Evolutionary conservation across 768 basidiomycete species (phyloP).

Genomic region (Kwoniella pini): DNA sequence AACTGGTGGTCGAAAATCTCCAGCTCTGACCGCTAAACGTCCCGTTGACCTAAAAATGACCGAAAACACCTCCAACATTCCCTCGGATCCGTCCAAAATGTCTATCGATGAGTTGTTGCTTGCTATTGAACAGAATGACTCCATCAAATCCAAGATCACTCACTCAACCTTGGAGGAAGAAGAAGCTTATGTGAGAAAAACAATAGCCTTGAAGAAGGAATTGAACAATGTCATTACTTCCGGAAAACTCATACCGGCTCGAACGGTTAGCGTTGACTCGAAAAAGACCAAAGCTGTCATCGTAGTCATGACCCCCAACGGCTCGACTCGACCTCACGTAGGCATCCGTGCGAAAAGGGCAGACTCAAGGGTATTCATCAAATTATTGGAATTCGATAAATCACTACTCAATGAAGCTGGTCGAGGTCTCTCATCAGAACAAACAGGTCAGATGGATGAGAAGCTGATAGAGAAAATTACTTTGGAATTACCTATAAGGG

Average conservation of each 20-base stretch:
- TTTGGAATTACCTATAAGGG: conserved; percentile 45
- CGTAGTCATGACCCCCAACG: conserved; percentile 49
- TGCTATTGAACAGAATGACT: conserved; percentile 44
- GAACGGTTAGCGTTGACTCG: conserved; percentile 31
- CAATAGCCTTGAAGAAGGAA: conserved; percentile 40
- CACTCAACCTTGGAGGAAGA: conserved; percentile 40
- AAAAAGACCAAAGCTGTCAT: conserved; percentile 34
- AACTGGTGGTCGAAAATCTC: conserved; percentile 35
- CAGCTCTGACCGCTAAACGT: conserved; percentile 48
- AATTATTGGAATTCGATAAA: conserved; percentile 45
- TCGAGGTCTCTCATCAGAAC: background rate
- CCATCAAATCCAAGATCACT: conserved; percentile 28
- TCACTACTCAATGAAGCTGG: conserved; percentile 16
- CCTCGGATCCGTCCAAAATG: conserved; percentile 41
- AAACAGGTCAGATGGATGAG: background rate
- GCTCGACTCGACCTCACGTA: conserved; percentile 44
- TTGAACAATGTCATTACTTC: conserved; percentile 37
- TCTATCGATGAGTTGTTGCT: conserved; percentile 45
- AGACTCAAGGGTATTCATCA: conserved; percentile 50
- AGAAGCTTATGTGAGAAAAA: conserved; percentile 43
- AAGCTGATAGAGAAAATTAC: conserved; percentile 3
- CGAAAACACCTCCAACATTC: background rate
- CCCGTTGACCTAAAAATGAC: conserved; percentile 28
- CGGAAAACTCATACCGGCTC: conserved; percentile 39
- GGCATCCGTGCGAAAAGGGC: conserved; percentile 42